Conservation (phyloP, 2,329 filamentous ascomycete species). For the Colletotrichum sp. region DNA sequence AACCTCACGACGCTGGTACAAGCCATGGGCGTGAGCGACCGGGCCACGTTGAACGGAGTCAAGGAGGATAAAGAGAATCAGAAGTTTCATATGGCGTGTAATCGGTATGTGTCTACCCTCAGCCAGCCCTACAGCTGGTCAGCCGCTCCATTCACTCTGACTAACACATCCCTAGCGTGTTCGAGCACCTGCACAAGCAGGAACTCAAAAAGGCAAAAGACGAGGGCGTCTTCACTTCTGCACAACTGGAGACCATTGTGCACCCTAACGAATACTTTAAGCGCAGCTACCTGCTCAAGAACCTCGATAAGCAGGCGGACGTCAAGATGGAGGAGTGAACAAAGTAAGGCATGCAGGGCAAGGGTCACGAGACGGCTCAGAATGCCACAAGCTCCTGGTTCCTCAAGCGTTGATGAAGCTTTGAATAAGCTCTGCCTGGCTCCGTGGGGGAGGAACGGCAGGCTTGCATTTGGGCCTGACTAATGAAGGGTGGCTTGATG, state of each 20-base stretch:
- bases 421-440: neutral
- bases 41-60: slow-evolving; percentile 78
- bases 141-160: neutral
- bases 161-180: slow-evolving; percentile 63
- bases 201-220: slow-evolving; percentile 81
- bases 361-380: neutral
- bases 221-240: slow-evolving; percentile 71
- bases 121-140: neutral
- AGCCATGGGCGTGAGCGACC: slow-evolving; percentile 78
- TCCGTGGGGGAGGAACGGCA: neutral
- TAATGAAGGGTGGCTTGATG: slow-evolving; percentile 11
- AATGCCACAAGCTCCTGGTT: neutral
- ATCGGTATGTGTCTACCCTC: slow-evolving; percentile 64
- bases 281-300: slow-evolving; percentile 87
- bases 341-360: neutral
- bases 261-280: slow-evolving; percentile 99
- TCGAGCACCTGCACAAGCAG: slow-evolving; percentile 82
- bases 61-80: slow-evolving; percentile 88
- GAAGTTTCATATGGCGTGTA: slow-evolving; percentile 94
- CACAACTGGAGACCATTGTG: slow-evolving; percentile 90
- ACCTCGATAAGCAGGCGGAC: slow-evolving; percentile 64
- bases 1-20: slow-evolving; percentile 82
- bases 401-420: neutral
- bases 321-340: slow-evolving; percentile 61
- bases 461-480: neutral